These are phyloP conservation scores for Apophysomyces ossiformis DNA, from an alignment of 371 early-diverging fungal genomes.

Conservation along the genomic window DNA sequence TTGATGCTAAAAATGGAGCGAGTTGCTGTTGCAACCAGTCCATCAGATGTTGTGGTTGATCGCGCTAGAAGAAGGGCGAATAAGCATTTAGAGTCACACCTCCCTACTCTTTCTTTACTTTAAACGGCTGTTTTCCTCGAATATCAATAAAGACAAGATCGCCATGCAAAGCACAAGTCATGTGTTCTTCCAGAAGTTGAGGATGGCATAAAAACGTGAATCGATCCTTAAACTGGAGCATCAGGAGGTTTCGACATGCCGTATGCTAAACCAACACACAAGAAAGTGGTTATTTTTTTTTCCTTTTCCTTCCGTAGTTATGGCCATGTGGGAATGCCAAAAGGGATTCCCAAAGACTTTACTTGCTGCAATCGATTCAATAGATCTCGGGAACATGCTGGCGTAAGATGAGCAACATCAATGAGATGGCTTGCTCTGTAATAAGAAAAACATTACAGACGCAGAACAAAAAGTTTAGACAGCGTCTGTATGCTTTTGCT, in stretches of 20 bases:
- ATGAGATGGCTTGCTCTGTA: slow-evolving; percentile 29
- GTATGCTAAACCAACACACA: slow-evolving; percentile 16
- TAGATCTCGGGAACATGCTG: slow-evolving; percentile 15
- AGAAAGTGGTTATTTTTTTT: background rate
- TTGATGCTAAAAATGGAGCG: slow-evolving; percentile 20
- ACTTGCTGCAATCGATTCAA: slow-evolving; percentile 23
- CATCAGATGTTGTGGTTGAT: slow-evolving; percentile 25
- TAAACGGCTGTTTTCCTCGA: slow-evolving; percentile 22
- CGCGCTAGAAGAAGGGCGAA: background rate
- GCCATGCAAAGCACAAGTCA: slow-evolving; percentile 17
- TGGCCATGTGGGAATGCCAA: too few species aligned
- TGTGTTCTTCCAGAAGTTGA: slow-evolving; percentile 26
- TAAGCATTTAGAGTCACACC: background rate
- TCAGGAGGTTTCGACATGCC: slow-evolving; percentile 22
- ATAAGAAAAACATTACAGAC: too few species aligned
- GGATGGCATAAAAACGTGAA: slow-evolving; percentile 49
- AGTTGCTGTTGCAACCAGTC: slow-evolving; percentile 28
- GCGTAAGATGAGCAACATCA: slow-evolving; percentile 29
- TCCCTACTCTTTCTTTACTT: slow-evolving; percentile 15
- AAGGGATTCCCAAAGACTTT: background rate
- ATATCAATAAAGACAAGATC: slow-evolving; percentile 22
- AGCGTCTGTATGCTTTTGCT: too few species aligned
- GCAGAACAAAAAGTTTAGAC: too few species aligned
- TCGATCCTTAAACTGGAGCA: slow-evolving; percentile 47
- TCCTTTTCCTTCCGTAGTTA: too few species aligned